These are phyloP conservation scores for Ustilago curta DNA, from an alignment of 1,284 basidiomycete species.

Conservation along the genomic window DNA sequence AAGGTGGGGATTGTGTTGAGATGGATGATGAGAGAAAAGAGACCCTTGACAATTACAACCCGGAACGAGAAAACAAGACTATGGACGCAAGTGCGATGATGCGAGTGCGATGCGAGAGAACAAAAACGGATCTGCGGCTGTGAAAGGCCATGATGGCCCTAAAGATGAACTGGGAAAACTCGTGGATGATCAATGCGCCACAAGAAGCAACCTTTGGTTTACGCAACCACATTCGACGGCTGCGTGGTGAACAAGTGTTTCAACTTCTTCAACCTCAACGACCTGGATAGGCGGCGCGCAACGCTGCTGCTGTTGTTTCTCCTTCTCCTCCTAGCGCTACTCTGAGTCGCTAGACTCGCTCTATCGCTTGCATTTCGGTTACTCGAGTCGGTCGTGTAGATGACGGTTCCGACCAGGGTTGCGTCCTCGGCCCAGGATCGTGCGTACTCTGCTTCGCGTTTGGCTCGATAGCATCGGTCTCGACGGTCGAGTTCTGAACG, in stretches of 20 bases:
- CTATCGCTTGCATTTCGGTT: constrained; percentile 18
- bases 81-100: not conserved
- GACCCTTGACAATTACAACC: constrained; percentile 5
- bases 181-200: not conserved
- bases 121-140: not conserved
- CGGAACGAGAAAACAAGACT: not conserved
- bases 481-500: constrained; percentile 55
- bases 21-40: not conserved
- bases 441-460: constrained; percentile 52
- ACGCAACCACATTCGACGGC: not conserved
- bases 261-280: constrained; percentile 19
- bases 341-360: constrained; percentile 24
- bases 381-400: constrained; percentile 28
- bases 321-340: constrained; percentile 32
- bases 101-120: constrained; percentile 2
- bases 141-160: no score
- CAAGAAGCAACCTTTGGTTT: not conserved
- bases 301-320: constrained; percentile 23
- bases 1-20: not conserved
- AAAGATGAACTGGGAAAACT: not conserved
- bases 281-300: constrained; percentile 11
- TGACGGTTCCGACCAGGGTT: constrained; percentile 51
- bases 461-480: constrained; percentile 57
- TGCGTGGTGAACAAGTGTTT: constrained; percentile 26
- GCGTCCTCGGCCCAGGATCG: constrained; percentile 61